These are phyloP conservation scores for Circinella minor DNA, from an alignment of 371 early-diverging fungal species.

Conservation along the genomic window DNA sequence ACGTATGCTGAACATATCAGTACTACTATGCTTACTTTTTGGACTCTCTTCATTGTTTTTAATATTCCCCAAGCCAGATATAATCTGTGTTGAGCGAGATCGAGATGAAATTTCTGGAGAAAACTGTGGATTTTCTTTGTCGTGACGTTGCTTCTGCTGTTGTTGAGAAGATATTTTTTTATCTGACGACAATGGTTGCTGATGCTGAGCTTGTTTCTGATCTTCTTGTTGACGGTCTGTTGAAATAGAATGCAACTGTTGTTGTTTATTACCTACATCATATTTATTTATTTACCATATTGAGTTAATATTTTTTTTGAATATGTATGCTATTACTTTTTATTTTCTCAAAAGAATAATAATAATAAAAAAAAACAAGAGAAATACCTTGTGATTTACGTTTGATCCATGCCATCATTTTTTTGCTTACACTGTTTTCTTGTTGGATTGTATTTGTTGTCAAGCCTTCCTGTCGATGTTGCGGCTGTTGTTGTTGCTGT, in stretches of 20 bases:
- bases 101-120: neutral
- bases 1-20: neutral
- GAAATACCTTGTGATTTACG: slow-evolving; percentile 20
- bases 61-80: neutral
- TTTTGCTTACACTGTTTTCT: slow-evolving; percentile 2
- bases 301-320: neutral
- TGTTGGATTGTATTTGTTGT: neutral
- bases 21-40: neutral
- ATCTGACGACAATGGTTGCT: neutral
- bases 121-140: neutral
- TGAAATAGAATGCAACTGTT: neutral
- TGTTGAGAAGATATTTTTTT: neutral
- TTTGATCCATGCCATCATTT: slow-evolving; percentile 25
- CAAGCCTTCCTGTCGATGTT: neutral
- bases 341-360: too few species aligned
- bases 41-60: neutral
- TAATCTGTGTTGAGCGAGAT: neutral
- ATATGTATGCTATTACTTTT: neutral
- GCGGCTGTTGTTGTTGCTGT: neutral
- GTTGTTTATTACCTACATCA: slow-evolving; percentile 7
- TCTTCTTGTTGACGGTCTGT: slow-evolving; percentile 4
- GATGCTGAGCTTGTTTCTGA: neutral
- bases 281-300: too few species aligned
- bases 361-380: too few species aligned
- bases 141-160: neutral